Evolutionary conservation across 257 asterid species (phyloP).

Genomic region (Forsythia viridissima): DNA sequence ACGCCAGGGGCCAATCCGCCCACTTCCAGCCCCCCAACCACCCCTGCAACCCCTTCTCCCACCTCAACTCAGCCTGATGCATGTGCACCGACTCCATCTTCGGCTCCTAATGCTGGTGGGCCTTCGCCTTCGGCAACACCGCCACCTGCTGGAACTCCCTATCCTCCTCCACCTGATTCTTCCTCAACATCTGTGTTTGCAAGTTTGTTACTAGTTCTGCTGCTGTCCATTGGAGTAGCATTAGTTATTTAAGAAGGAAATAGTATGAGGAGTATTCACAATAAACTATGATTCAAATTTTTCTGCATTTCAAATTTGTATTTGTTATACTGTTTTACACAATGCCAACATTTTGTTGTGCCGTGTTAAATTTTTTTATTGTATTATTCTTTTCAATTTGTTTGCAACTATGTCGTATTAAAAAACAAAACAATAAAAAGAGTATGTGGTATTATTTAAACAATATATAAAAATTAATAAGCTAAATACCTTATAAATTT

Average conservation of each 20-base stretch:
- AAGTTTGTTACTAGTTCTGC: constrained; percentile 13
- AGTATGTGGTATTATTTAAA: too few relatives aligned
- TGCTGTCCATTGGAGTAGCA: background rate
- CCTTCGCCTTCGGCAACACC: background rate
- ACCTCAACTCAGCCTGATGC: constrained; percentile 28
- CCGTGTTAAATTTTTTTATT: too few relatives aligned
- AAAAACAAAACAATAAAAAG: too few relatives aligned
- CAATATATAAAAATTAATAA: too few relatives aligned
- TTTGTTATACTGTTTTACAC: background rate
- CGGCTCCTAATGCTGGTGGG: background rate
- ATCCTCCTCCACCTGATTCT: constrained; percentile 2
- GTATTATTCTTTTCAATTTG: too few relatives aligned
- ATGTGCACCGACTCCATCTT: constrained; percentile 27
- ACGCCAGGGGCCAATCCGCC: constrained; percentile 39
- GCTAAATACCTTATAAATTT: too few relatives aligned
- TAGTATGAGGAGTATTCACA: background rate
- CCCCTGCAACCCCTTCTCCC: constrained; percentile 28
- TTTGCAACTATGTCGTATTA: background rate
- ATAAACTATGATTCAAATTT: background rate
- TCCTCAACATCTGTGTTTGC: constrained; percentile 16
- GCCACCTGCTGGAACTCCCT: constrained; percentile 1
- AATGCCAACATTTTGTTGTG: too few relatives aligned
- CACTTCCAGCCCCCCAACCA: background rate
- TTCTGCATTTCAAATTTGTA: background rate
- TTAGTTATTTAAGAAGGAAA: background rate